Evolutionary conservation across 306 rosid genomes (phyloP).

Genomic region (Fagus crenata): DNA sequence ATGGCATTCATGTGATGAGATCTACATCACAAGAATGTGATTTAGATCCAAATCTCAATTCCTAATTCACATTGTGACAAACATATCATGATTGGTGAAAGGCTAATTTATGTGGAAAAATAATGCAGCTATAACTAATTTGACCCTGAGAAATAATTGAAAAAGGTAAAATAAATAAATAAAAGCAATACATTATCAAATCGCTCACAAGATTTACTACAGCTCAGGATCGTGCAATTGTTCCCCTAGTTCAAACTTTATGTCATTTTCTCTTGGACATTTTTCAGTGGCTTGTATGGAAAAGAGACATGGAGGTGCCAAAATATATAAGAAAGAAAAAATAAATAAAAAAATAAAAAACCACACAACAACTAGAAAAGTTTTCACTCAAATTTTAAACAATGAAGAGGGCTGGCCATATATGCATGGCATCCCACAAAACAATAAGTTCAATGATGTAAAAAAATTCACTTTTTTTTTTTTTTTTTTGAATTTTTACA

Average conservation of each 20-base stretch:
- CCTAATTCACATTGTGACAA: neutral
- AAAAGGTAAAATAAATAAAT: neutral
- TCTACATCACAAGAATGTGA: conserved; percentile 33
- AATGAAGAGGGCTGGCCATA: no score
- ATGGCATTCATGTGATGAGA: conserved; percentile 29
- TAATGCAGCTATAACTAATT: neutral
- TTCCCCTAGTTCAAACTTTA: neutral
- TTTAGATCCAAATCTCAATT: conserved; percentile 32
- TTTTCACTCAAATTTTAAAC: neutral
- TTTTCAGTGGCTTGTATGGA: neutral
- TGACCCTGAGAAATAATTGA: neutral
- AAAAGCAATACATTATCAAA: no score
- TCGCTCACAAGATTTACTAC: neutral
- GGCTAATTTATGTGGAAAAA: neutral
- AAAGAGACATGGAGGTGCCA: neutral
- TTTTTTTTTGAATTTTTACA: no score
- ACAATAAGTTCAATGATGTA: no score
- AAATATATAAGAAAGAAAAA: neutral
- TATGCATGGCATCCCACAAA: no score
- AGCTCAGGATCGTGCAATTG: neutral
- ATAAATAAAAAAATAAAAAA: neutral
- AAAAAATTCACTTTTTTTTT: no score
- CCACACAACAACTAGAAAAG: neutral
- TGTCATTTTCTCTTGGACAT: neutral
- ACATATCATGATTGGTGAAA: neutral